Conservation (phyloP, 306 rosid species). For the Dryas alaskensis region DNA sequence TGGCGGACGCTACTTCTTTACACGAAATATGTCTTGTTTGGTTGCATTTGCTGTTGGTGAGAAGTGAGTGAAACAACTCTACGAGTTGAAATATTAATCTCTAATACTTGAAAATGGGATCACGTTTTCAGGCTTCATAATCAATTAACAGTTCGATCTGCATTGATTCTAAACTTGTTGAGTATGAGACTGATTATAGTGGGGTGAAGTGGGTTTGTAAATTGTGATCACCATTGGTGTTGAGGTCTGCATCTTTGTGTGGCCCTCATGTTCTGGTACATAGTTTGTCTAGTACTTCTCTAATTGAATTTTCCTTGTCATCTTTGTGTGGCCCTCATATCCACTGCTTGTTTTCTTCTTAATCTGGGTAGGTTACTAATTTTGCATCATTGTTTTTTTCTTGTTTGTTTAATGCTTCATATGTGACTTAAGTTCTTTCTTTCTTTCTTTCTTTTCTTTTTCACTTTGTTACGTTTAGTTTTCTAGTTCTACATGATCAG, state of each 20-base stretch:
- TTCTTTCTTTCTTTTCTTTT: neutral
- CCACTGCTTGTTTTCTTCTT: neutral
- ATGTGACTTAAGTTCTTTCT: neutral
- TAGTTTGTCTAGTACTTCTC: neutral
- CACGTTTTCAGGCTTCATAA: neutral
- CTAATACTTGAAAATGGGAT: neutral
- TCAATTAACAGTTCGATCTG: conserved; percentile 1
- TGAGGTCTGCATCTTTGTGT: neutral
- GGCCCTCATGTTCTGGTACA: neutral
- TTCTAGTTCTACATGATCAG: conserved; percentile 2
- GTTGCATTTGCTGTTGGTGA: conserved; percentile 89
- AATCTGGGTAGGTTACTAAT: neutral
- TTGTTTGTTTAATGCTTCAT: neutral
- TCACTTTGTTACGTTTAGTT: neutral
- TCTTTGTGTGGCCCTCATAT: too few species aligned
- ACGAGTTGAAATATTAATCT: neutral
- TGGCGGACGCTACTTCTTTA: conserved; percentile 90
- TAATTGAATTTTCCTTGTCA: neutral
- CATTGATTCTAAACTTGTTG: neutral
- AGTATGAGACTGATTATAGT: neutral
- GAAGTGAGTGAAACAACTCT: conserved; percentile 44
- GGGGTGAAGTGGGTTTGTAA: neutral
- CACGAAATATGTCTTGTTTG: conserved; percentile 88
- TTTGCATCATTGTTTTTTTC: neutral
- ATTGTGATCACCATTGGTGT: neutral